Evolutionary conservation across 2,329 filamentous ascomycete genomes (phyloP).

Genomic region (Lecanicillium sp.): DNA sequence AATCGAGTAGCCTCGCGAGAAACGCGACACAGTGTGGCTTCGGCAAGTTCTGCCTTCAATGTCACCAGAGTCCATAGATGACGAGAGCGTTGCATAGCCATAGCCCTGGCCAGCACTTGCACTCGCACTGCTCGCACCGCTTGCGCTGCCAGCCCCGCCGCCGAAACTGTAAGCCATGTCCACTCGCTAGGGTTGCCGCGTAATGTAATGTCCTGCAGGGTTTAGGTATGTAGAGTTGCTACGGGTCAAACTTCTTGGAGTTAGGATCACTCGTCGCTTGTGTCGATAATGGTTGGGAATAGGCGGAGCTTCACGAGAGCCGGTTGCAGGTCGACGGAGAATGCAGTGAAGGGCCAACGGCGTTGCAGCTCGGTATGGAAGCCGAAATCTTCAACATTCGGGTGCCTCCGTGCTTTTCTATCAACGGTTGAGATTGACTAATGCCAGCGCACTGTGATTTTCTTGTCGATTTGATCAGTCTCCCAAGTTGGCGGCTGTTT

Average conservation of each 20-base stretch:
- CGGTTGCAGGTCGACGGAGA: too few species aligned
- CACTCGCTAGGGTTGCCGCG: neutral
- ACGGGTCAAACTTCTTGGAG: neutral
- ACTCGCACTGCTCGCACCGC: neutral
- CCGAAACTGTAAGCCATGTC: neutral
- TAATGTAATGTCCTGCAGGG: neutral
- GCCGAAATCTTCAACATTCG: too few species aligned
- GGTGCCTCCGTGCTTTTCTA: too few species aligned
- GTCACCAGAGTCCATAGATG: neutral
- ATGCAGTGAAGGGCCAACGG: too few species aligned
- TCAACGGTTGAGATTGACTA: too few species aligned
- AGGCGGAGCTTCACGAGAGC: too few species aligned
- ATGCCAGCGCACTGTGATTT: too few species aligned
- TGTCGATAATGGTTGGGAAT: neutral
- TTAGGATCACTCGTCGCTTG: neutral
- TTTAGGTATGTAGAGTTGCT: neutral
- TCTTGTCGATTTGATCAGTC: too few species aligned
- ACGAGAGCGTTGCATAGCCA: constrained; percentile 1
- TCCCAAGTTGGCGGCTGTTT: too few species aligned
- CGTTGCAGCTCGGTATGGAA: too few species aligned
- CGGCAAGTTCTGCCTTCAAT: neutral
- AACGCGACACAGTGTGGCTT: constrained; percentile 2
- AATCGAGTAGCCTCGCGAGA: neutral
- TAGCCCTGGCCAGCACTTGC: neutral
- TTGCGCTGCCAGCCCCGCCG: too few species aligned